Evolutionary conservation across 2,329 filamentous ascomycete genomes (phyloP), one percentile per base, ranked within the genome.

Genomic region (Trichoderma polysporum): DNA sequence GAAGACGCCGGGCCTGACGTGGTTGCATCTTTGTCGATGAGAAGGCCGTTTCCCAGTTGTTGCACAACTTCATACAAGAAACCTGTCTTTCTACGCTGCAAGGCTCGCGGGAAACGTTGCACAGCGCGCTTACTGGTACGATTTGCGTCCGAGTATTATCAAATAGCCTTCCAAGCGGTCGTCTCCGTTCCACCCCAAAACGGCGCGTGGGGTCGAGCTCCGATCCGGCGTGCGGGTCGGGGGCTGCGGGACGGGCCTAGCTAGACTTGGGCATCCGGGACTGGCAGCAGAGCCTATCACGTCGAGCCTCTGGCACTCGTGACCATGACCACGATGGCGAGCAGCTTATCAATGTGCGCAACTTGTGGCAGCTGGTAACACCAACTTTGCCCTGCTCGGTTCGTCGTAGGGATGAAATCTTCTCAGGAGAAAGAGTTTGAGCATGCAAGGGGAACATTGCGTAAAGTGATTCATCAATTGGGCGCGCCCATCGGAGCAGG

Each of bases 201-300:
- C 19, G n/a, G 31, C n/a, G 29, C n/a, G 47, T 52, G 59, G 59
- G 47, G 49, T 54, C 19, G 41, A 50, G 52, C 53, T 50, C 62
- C 29, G 62, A 57, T 50, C 52, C 53, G 62, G 62, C 50, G 29
- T 49, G 62, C 53, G 62, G 62, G 39, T 58, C 62, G 62, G 52
- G 15, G 19, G 2, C n/a, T 49, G 64, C 64, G 56, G 56, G 45
- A 61, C 56, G 64, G 57, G 31, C 47, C 64, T 58, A 65, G 62
- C 57, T 49, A 39, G 53, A 37, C 33, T 15, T 35, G 53, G 53
- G 9, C 22, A 13, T 57, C 33, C 12, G 25, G 22, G 29, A 19
- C 7, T 19, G 9, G 47, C n/a, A 52, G 12, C 8, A 8, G 49
- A 47, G 56, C 56, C 56, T 47, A 59, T 59, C 37, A 33, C 4